Evolutionary conservation across 768 basidiomycete species (phyloP), one percentile per base, ranked within the genome.

Genomic region (Podaxis mareebaensis): DNA sequence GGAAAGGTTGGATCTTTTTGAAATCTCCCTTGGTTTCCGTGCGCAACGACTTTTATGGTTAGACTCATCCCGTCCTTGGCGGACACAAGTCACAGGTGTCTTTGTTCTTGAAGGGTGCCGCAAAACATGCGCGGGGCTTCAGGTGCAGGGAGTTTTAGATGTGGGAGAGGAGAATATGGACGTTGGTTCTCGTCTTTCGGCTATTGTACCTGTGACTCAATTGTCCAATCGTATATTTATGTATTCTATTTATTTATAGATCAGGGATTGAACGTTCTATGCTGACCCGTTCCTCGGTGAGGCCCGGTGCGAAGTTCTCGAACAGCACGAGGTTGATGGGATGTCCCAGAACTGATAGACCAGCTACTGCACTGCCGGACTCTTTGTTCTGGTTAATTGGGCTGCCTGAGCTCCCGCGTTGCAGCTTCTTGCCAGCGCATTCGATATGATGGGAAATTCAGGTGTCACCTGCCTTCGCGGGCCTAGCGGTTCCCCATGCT

Each of bases 201-300:
- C 15, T 39, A 33, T 49, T 59, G 46, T 59, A 49, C 54, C 33
- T 24, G n/a, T 40, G 54, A 56, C 54, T 40, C 54, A 56, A 56
- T 42, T 56, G 15, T 10, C 36, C 53, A 20, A 40, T n/a, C 33
- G 39, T 40, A 36, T 56, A 56, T 39, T 39, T 40, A 56, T 59
- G 44, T 59, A 46, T 59, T 30, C 30, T 38, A 59, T 49, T 42
- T 58, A 58, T 58, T 59, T 59, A 59, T 59, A 59, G 58, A 59
- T n/a, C 11, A 58, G 20, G 26, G 22, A 30, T 30, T 26, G 26
- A 17, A 13, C 44, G 20, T 59, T 17, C 26, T 36, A 10, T 22
- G 13, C 44, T 30, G 58, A 59, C 28, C 58, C 48, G 58, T 51
- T 33, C 10, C 20, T 33, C 30, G 17, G 33, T 36, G 30, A 20